Evolutionary conservation across 2,329 filamentous ascomycete genomes (phyloP), one percentile per base, ranked within the genome.

Genomic region (Claviceps maximensis): DNA sequence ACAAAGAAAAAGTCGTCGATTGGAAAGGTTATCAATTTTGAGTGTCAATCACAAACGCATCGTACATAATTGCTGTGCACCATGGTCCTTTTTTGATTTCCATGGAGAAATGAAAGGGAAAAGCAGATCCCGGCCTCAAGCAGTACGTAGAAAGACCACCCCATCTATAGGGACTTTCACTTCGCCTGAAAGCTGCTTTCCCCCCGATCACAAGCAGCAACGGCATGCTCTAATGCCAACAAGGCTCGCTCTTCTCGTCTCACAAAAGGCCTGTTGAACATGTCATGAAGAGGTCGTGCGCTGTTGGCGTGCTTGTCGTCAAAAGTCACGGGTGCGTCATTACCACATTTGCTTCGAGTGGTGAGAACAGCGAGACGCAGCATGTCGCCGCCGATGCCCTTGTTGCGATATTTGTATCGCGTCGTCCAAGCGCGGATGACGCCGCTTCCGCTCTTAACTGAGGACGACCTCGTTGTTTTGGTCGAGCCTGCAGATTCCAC

Each of bases 401-500:
- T 79, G 29, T 77, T 72, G 21, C 89, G 76, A 66, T 89, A 93
- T 59, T 76, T 74, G 49, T 82, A 67, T 64, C 75, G 77, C 0
- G 89, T 87, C 1, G 88, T 90, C 88, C 89, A 95, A 2, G 84
- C 89, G 17, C 86, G 79, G 51, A 95, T 82, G 33, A 86, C 68
- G 3, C 82, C 85, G 54, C 74, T 76, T 47, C 79, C 79, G 27
- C 76, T 76, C 57, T 71, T 72, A 59, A 46, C 25, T n/a, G 44
- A 48, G 25, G 54, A 40, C 4, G 52, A 51, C 17, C 47, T 49
- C 21, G 48, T 46, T 19, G 52, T 53, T 48, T 53, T 51, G 12
- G 2, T 41, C 7, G 53, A 50, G n/a, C 44, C 33, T 5, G 51
- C 38, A 2, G 54, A 31, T 6, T 51, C 27, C 56, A 79, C 74